phyloP scores from a whole-genome alignment of 2,329 filamentous ascomycete species.

The Seiridium unicorne region DNA sequence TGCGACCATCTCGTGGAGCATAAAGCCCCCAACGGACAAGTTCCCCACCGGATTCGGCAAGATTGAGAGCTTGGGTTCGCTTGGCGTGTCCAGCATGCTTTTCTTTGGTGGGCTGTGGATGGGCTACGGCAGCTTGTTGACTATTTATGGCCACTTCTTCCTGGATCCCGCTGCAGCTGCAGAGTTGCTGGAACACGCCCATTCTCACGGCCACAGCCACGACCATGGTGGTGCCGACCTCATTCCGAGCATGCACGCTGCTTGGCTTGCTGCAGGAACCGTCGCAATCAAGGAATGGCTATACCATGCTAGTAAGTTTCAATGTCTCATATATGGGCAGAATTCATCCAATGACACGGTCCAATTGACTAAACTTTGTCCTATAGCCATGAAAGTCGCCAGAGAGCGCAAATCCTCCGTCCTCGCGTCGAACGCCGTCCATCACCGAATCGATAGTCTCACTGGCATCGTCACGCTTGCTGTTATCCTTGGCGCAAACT shows the following conservation, averaged over 20 bases:
- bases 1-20: conserved; percentile 89
- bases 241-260: conserved; percentile 86
- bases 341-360: no score
- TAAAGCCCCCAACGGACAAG: conserved; percentile 76
- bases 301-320: conserved; percentile 83
- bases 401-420: conserved; percentile 93
- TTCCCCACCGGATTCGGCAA: conserved; percentile 96
- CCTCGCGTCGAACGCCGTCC: conserved; percentile 90
- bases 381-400: conserved; percentile 87
- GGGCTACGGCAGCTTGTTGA: conserved; percentile 73
- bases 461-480: conserved; percentile 91
- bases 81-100: conserved; percentile 90
- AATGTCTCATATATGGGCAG: neutral
- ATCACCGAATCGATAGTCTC: conserved; percentile 93
- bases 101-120: conserved; percentile 89
- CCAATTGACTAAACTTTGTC: neutral
- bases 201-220: conserved; percentile 62
- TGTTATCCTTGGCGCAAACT: conserved; percentile 86
- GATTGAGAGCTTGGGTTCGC: conserved; percentile 90
- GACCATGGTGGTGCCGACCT: conserved; percentile 62
- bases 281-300: conserved; percentile 96
- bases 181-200: conserved; percentile 51
- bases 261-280: conserved; percentile 88
- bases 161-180: conserved; percentile 58
- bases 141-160: conserved; percentile 71